Conservation (phyloP, 805 yeast genomes). For the Lipomyces oligophaga region DNA sequence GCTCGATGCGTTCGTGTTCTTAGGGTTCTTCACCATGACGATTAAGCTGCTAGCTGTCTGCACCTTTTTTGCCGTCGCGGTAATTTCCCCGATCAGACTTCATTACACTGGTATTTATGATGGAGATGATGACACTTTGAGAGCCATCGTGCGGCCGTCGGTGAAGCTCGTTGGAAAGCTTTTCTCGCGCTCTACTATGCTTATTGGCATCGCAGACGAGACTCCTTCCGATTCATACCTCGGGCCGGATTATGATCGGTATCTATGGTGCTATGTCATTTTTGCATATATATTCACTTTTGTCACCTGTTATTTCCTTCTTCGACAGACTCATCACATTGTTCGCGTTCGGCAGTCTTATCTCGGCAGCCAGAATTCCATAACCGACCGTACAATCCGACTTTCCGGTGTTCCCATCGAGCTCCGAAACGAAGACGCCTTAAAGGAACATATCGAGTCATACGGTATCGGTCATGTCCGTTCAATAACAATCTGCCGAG, state of each 20-base stretch:
- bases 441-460: constrained; percentile 70
- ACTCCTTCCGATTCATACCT: background rate
- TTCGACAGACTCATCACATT: constrained; percentile 67
- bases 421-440: constrained; percentile 63
- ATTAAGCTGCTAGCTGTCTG: constrained; percentile 63
- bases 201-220: background rate
- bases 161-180: background rate
- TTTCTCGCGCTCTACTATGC: background rate
- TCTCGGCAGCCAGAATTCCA: constrained; percentile 79
- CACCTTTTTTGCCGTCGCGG: constrained; percentile 62
- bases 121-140: constrained; percentile 6
- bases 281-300: constrained; percentile 84
- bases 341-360: constrained; percentile 72
- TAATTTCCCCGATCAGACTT: constrained; percentile 81
- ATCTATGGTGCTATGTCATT: constrained; percentile 79
- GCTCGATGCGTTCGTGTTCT: constrained; percentile 85
- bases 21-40: constrained; percentile 87
- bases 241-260: constrained; percentile 46
- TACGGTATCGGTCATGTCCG: constrained; percentile 78
- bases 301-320: constrained; percentile 55
- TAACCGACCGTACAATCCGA: constrained; percentile 83
- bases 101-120: constrained; percentile 79
- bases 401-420: constrained; percentile 85
- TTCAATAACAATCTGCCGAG: constrained; percentile 73
- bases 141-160: too few species aligned